Evolutionary conservation across 257 asterid species (phyloP), one percentile per base, ranked within the genome.

Genomic region (Rauvolfia tetraphylla): DNA sequence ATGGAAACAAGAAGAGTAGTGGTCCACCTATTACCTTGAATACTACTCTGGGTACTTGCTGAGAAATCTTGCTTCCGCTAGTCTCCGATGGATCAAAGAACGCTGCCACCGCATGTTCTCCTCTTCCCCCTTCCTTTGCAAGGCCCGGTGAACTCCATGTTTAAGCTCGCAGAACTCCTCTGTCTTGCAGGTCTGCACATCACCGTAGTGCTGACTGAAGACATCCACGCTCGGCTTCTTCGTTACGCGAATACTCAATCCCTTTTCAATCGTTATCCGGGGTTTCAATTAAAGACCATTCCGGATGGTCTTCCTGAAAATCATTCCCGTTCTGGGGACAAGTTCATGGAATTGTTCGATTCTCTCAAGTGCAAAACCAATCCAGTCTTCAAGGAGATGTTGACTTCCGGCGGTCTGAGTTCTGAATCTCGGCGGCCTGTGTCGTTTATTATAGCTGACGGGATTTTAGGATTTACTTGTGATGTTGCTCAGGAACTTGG

Each of bases 401-500:
- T 85, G 73, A 65, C 76, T 71, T 82, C 88, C 9, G 91, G 79
- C 23, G 68, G 80, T 20, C 75, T 84, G n/a, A 31, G 44, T n/a
- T 72, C 68, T 5, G 59, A 76, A n/a, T 36, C 78, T 20, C 31
- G 73, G 57, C 63, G 61, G 31, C 82, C 82, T 0, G 75, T 76
- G 27, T 72, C 83, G 0, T 84, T 85, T 59, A 61, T 84, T 15
- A 65, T 84, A 69, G 84, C 84, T 1, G 86, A 84, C 33, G 82
- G 82, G 38, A 58, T 81, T 29, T 56, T 79, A 79, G 76, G 80
- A 18, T 82, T 79, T 70, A 61, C 82, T 3, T 61, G 79, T 74
- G 84, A 84, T 58, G 73, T 84, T 49, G 88, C 82, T n/a, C 41
- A 72, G 31, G 81, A 82, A 42, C 66, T 82, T 53, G 70, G 75